Percentiles rank a stretch among this genome's conserved stretches.
These are phyloP conservation scores for Fusarium sp. DNA, from an alignment of 2,329 filamentous ascomycete species.

Conservation along the genomic window DNA sequence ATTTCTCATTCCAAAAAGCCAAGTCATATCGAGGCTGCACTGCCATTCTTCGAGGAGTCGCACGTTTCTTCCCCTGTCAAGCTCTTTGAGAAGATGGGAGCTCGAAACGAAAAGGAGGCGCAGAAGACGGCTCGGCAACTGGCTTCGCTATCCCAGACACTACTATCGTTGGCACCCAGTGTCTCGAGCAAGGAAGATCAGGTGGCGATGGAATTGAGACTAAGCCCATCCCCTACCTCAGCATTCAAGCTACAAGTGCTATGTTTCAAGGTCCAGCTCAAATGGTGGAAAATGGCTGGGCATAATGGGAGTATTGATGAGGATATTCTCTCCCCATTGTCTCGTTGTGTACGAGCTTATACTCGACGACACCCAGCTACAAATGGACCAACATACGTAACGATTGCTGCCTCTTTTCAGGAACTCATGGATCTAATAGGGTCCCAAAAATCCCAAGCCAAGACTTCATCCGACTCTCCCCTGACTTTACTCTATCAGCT, in stretches of 20 bases:
- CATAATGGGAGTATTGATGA: conserved; percentile 71
- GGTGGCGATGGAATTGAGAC: conserved; percentile 63
- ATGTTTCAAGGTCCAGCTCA: conserved; percentile 71
- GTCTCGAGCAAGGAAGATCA: conserved; percentile 73
- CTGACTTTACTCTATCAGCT: conserved; percentile 64
- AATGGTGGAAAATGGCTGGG: conserved; percentile 73
- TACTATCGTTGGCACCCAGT: conserved; percentile 76
- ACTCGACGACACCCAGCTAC: conserved; percentile 62
- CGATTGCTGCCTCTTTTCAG: conserved; percentile 51
- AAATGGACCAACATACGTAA: conserved; percentile 55
- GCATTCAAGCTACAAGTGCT: conserved; percentile 74
- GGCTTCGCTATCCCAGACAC: conserved; percentile 72
- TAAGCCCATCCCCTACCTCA: conserved; percentile 67
- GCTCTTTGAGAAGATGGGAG: conserved; percentile 64
- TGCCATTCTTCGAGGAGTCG: conserved; percentile 67
- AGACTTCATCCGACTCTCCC: conserved; percentile 57
- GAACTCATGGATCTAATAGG: conserved; percentile 52
- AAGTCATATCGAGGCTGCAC: conserved; percentile 66
- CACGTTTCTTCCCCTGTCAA: conserved; percentile 69
- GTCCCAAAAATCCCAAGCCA: conserved; percentile 51
- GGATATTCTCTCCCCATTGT: conserved; percentile 74
- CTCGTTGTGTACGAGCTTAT: conserved; percentile 72
- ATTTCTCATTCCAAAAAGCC: conserved; percentile 72
- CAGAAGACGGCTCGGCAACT: conserved; percentile 74
- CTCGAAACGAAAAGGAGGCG: conserved; percentile 58